Conservation (phyloP, 2,329 filamentous ascomycete genomes). For the Sordariomycetes sp. region DNA sequence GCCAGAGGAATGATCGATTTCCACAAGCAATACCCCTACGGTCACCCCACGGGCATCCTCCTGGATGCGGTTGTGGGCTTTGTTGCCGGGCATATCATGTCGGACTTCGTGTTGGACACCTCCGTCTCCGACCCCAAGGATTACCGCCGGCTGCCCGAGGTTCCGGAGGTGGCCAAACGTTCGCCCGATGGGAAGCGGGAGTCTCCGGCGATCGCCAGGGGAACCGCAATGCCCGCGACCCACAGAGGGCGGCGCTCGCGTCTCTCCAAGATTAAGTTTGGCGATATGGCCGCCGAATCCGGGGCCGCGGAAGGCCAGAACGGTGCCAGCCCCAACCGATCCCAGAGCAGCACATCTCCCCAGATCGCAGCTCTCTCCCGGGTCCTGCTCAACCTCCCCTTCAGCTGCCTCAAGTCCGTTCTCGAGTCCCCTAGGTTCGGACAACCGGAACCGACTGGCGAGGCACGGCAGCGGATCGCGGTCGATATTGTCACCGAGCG, state of each 20-base stretch:
- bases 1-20: slow-evolving; percentile 27
- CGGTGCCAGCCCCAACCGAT: slow-evolving; percentile 4
- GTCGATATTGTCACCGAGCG: slow-evolving; percentile 42
- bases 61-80: slow-evolving; percentile 47
- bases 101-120: slow-evolving; percentile 48
- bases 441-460: slow-evolving; percentile 12
- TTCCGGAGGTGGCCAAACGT: not conserved
- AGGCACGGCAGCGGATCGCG: slow-evolving; percentile 36
- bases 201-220: slow-evolving; percentile 8
- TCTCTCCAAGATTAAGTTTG: slow-evolving; percentile 56
- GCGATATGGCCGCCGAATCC: slow-evolving; percentile 42
- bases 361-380: slow-evolving; percentile 47
- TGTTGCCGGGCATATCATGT: slow-evolving; percentile 47
- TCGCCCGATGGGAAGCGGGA: slow-evolving; percentile 1
- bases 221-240: slow-evolving; percentile 2
- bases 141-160: slow-evolving; percentile 28
- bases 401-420: slow-evolving; percentile 52
- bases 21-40: slow-evolving; percentile 28
- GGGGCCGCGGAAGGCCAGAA: slow-evolving; percentile 19
- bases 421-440: slow-evolving; percentile 39
- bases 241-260: slow-evolving; percentile 17
- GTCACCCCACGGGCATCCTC: slow-evolving; percentile 41
- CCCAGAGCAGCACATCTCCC: slow-evolving; percentile 6
- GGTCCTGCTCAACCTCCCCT: slow-evolving; percentile 60
- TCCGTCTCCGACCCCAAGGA: slow-evolving; percentile 21